Percentiles rank a stretch among this genome's conserved stretches.
Conservation (phyloP, 2,329 filamentous ascomycete genomes). For the Fusarium algeriense region DNA sequence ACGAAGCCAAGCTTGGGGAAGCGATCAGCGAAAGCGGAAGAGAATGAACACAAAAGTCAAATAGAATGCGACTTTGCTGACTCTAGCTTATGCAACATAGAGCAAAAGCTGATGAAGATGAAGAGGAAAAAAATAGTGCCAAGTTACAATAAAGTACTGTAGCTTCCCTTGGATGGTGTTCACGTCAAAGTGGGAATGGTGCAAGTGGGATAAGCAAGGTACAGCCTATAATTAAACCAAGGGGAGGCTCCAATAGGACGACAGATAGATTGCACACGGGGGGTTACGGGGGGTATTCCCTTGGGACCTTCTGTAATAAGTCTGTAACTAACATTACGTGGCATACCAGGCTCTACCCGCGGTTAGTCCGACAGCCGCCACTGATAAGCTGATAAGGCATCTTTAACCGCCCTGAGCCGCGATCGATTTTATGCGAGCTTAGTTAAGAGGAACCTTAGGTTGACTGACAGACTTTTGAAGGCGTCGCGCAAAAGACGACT, state of each 20-base stretch:
- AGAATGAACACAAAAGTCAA: background rate
- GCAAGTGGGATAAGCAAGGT: slow-evolving; percentile 28
- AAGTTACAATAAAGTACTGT: slow-evolving; percentile 23
- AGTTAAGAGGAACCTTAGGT: background rate
- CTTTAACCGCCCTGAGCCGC: slow-evolving; percentile 21
- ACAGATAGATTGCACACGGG: slow-evolving; percentile 36
- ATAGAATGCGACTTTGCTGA: background rate
- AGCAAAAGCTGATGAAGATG: background rate
- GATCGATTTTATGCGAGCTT: background rate
- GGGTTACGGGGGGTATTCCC: slow-evolving; percentile 21
- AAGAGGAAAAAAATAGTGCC: slow-evolving; percentile 21
- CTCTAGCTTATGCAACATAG: background rate
- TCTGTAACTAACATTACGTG: slow-evolving; percentile 36
- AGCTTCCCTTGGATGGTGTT: slow-evolving; percentile 21
- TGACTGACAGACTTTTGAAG: slow-evolving; percentile 18
- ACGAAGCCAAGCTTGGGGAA: slow-evolving; percentile 11
- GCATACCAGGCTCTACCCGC: slow-evolving; percentile 17
- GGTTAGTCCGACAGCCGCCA: slow-evolving; percentile 29
- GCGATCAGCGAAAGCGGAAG: background rate
- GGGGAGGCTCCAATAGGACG: slow-evolving; percentile 28
- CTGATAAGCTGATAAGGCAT: slow-evolving; percentile 33
- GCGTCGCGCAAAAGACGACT: slow-evolving; percentile 32
- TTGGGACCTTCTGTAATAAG: slow-evolving; percentile 20
- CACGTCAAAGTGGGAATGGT: slow-evolving; percentile 33
- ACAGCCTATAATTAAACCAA: slow-evolving; percentile 39